These are phyloP conservation scores for Fusarium burgessii DNA, from an alignment of 2,329 filamentous ascomycete genomes.

Conservation along the genomic window DNA sequence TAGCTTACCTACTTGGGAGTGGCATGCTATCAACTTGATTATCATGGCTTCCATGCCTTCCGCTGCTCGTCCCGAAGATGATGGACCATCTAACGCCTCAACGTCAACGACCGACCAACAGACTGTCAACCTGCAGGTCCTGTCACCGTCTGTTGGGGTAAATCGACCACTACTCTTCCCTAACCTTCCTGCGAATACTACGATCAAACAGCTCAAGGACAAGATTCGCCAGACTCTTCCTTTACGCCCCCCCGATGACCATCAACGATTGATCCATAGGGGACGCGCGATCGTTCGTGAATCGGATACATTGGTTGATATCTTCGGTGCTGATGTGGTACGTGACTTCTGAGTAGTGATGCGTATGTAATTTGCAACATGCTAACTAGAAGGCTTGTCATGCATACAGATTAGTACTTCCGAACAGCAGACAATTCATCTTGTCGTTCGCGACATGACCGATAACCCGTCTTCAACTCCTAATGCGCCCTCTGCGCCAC, in stretches of 20 bases:
- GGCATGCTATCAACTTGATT: conserved; percentile 46
- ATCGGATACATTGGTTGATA: conserved; percentile 65
- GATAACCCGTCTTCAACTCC: conserved; percentile 49
- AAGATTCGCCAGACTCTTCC: conserved; percentile 66
- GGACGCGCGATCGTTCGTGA: conserved; percentile 68
- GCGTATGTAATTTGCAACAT: conserved; percentile 16
- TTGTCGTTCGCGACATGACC: conserved; percentile 60
- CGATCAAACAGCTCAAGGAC: conserved; percentile 68
- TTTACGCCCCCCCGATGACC: conserved; percentile 63
- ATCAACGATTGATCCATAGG: conserved; percentile 71
- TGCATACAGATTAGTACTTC: conserved; percentile 55
- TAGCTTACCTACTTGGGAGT: conserved; percentile 30
- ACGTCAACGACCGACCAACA: conserved; percentile 49
- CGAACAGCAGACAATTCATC: conserved; percentile 65
- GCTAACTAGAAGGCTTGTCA: conserved; percentile 35
- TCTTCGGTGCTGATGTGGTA: conserved; percentile 69
- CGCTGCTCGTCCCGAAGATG: conserved; percentile 44
- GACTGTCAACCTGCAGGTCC: conserved; percentile 66
- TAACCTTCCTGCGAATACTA: conserved; percentile 62
- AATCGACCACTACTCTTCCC: conserved; percentile 63
- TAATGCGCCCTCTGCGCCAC: conserved; percentile 29
- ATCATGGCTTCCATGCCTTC: conserved; percentile 57
- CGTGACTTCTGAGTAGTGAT: not conserved
- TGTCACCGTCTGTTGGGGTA: conserved; percentile 69
- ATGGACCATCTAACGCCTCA: conserved; percentile 16